Evolutionary conservation across 2,329 filamentous ascomycete genomes (phyloP), one percentile per base, ranked within the genome.

Genomic region (Fusarium equiseti): DNA sequence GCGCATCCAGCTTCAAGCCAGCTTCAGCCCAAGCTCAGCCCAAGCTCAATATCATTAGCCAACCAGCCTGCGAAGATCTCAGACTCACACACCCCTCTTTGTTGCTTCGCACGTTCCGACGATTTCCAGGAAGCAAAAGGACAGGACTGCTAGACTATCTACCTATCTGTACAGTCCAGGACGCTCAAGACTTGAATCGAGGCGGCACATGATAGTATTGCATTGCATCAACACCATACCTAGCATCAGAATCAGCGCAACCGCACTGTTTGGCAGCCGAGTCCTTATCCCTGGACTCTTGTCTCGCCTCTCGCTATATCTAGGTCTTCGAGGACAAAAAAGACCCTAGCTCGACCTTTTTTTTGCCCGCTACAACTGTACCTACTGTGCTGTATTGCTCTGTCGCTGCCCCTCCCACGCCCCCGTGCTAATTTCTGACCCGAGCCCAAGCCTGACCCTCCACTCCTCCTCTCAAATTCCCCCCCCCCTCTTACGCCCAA

Each of bases 361-460:
- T 43, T 53, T 43, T 53, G 15, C 38, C 12, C 11, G 13, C 50
- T 53, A 38, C 50, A 16, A 43, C 50, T 53, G 38, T 31, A 13
- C 29, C 26, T 42, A 29, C 50, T 42, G 24, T 48, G 22, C 44
- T 48, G 24, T 42, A 29, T 26, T 53, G 38, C 31, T 46, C 51
- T 60, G 32, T 29, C 38, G 43, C 51, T 57, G 53, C 55, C 58
- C 54, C 38, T 53, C 65, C 52, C 54, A 54, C 55, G 26, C 50
- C 60, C 65, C 60, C 70, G 70, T 72, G 66, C 72, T 74, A 74
- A 72, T 74, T 74, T 74, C 72, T 74, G 71, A 73, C 72, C 71
- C 72, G 66, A 68, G 55, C 68, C 63, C 68, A 62, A 72, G 57
- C 68, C 62, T 70, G 54, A 51, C 71, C 63, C 63, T 57, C 62